Evolutionary conservation across 306 rosid species (phyloP), one percentile per base, ranked within the genome.

Genomic region (Lupinus albus): DNA sequence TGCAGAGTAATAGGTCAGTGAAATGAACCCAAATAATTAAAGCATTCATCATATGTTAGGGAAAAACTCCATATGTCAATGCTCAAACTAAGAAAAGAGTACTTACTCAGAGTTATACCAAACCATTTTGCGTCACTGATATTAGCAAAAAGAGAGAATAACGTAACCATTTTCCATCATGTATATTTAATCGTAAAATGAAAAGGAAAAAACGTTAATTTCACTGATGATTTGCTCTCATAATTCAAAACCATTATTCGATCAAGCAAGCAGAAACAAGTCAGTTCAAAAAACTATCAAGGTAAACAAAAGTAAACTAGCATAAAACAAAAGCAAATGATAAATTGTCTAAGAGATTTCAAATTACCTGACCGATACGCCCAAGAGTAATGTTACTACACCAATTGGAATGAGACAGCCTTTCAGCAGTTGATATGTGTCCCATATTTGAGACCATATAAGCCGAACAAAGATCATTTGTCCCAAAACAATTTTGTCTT

Each of bases 301-400:
- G 18, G 51, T 32, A 48, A 6, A 9, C 20, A 73, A 17, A 73
- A 63, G 3, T 47, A 2, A 48, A 74, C 18, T 7, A 51, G 67
- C 74, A 30, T 10, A 73, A 57, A 77, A 17, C n/a, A 13, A 6
- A 15, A 7, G 12, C 1, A 51, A 1, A 25, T 2, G 12, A 38
- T 2, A 1, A 12, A 65, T 30, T 4, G 18, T 2, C 4, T 25
- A 64, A 36, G 18, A 52, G 33, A 53, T 61, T 18, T 66, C 17
- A 48, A 36, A 12, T 11, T 73, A 94, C 99, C 91, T 88, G 96
- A 21, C 94, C 96, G 65, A 89, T 78, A 12, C 95, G 92, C 63
- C 96, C 99, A 45, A 94, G 89, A 39, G 96, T 90, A 49, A 94
- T 91, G 74, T 96, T 90, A 74, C 89, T 83, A 62, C 76, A 80